Percentiles rank a stretch among this genome's conserved stretches.
These are phyloP conservation scores for Entonaema liquescens DNA, from an alignment of 495 filamentous ascomycete species.

Conservation along the genomic window DNA sequence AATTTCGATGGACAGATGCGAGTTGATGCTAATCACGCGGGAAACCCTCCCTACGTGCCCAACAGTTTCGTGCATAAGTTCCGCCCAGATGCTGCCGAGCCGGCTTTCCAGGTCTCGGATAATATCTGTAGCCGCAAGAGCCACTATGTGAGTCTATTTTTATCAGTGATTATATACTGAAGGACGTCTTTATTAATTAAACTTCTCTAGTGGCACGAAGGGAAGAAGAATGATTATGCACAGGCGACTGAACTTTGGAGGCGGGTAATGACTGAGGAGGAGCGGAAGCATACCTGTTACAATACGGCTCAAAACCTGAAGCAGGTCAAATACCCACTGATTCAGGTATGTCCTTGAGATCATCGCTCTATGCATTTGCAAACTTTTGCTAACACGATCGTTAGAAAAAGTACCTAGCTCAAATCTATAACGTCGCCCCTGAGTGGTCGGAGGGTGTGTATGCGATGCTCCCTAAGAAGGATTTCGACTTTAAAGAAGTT, in stretches of 20 bases:
- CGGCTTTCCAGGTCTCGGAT: constrained; percentile 60
- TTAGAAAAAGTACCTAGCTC: constrained; percentile 64
- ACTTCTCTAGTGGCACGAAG: constrained; percentile 54
- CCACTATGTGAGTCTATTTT: constrained; percentile 48
- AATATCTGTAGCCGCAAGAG: constrained; percentile 60
- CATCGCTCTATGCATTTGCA: no score
- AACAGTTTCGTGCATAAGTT: constrained; percentile 66
- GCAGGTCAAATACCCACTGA: constrained; percentile 45
- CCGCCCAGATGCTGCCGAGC: constrained; percentile 63
- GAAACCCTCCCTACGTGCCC: constrained; percentile 62
- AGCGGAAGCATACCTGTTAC: constrained; percentile 53
- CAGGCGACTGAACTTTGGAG: constrained; percentile 61
- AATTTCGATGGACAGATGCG: constrained; percentile 78
- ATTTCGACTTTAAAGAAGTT: constrained; percentile 56
- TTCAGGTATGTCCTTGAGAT: constrained; percentile 36
- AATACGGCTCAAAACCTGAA: constrained; percentile 59
- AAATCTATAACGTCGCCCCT: constrained; percentile 61
- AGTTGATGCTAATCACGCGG: constrained; percentile 64
- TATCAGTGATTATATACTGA: not conserved
- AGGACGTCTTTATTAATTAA: not conserved
- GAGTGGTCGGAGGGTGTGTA: constrained; percentile 59
- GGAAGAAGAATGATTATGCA: constrained; percentile 61
- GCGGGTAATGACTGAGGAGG: constrained; percentile 56
- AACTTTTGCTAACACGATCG: constrained; percentile 3
- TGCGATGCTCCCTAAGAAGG: constrained; percentile 51